Evolutionary conservation across 2,329 filamentous ascomycete species (phyloP), one percentile per base, ranked within the genome.

Genomic region (Sporothrix brunneoviolacea): DNA sequence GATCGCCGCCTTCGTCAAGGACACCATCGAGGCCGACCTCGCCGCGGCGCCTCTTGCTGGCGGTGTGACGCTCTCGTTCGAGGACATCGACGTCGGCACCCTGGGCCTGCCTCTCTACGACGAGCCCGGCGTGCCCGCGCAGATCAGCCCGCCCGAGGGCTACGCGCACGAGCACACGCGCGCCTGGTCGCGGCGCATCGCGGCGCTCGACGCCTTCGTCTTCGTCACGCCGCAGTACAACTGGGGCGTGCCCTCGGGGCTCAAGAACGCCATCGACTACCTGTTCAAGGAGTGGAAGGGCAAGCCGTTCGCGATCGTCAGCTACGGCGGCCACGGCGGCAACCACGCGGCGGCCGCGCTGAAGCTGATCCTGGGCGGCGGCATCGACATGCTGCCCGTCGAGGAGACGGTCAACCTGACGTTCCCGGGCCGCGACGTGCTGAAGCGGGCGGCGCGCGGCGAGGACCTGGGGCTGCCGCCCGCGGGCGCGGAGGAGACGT

Each of bases 251-350:
- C 70, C 74, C 0, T 73, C 68, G 0, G 68, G 65, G 15, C 57
- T 75, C 18, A 78, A 77, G 63, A 77, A 75, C 54, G 73, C 74
- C 8, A 67, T 79, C 41, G 75, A 77, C 55, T 75, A 73, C 54
- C 63, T 79, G 6, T 76, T 66, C 58, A 59, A 76, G 51, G 73
- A 76, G 56, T 76, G 72, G 71, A 65, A 57, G 19, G 69, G 68
- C 10, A 77, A 77, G 58, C 68, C 73, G 0, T 70, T 67, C 16
- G 59, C 68, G 55, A 65, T 77, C 41, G 68, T 77, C 15, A 70
- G 64, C 35, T 77, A 77, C 59, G 74, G 75, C 5, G 69, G 69
- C 0, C 61, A 63, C 24, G 67, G 68, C 9, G 68, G 68, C 6
- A 55, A 48, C 18, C 56, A 56, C 35, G 60, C 61, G 4, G 61